Conservation (phyloP, 2,329 filamentous ascomycete genomes). For the Fusarium keratoplasticum region DNA sequence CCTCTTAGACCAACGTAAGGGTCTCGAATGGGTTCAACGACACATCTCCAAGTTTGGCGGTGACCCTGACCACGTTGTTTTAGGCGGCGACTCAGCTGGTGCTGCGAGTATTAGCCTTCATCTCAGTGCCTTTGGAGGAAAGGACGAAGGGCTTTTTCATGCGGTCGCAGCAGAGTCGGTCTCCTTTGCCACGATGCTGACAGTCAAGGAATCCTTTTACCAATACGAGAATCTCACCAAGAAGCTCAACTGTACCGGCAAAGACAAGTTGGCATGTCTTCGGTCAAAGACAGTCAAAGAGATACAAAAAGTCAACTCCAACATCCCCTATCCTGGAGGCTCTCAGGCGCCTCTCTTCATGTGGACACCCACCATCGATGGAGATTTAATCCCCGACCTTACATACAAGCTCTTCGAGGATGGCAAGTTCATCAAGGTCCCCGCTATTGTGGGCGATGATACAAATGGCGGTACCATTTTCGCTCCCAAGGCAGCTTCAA, state of each 20-base stretch:
- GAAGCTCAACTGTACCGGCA: conserved; percentile 55
- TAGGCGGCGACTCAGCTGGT: conserved; percentile 77
- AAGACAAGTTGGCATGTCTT: conserved; percentile 59
- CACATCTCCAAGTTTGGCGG: conserved; percentile 77
- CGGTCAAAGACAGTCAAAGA: conserved; percentile 54
- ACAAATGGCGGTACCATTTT: conserved; percentile 54
- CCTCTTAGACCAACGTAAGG: conserved; percentile 76
- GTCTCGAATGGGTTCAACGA: conserved; percentile 75
- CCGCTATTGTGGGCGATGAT: conserved; percentile 60
- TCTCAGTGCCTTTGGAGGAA: conserved; percentile 66
- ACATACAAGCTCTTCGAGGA: conserved; percentile 61
- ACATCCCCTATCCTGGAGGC: conserved; percentile 48
- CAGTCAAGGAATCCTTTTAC: conserved; percentile 60
- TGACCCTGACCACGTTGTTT: conserved; percentile 73
- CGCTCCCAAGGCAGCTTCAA: conserved; percentile 47
- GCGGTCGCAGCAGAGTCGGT: conserved; percentile 63
- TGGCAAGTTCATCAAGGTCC: conserved; percentile 65
- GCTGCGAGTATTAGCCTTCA: conserved; percentile 74
- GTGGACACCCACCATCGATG: conserved; percentile 67
- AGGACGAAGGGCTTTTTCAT: conserved; percentile 61
- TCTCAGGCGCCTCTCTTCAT: conserved; percentile 58
- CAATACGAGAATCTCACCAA: conserved; percentile 63
- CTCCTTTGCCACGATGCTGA: conserved; percentile 62
- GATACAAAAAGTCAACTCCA: conserved; percentile 57
- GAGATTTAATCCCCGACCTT: conserved; percentile 61